phyloP scores from a whole-genome alignment of 192 early-diverging fungal genomes.

The Funneliformis geosporum region DNA sequence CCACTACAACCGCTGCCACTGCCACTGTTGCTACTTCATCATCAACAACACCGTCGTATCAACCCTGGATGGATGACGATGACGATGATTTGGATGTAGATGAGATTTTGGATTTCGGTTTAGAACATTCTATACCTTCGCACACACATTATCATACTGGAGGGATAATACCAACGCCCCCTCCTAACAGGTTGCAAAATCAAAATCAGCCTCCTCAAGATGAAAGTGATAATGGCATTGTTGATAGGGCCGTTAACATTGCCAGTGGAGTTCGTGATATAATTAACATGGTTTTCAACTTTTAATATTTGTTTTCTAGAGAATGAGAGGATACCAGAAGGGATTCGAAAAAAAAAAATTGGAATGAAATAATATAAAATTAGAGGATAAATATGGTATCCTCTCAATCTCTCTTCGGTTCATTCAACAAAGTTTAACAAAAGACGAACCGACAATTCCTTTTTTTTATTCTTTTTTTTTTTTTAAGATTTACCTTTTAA shows the following conservation, averaged over 20 bases:
- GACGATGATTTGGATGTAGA: not conserved
- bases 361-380: no score
- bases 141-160: not conserved
- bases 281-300: constrained; percentile 42
- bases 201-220: not conserved
- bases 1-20: not conserved
- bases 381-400: no score
- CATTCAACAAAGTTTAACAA: no score
- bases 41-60: not conserved
- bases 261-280: constrained; percentile 43
- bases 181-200: not conserved
- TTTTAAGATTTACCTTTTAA: no score
- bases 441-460: no score
- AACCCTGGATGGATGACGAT: not conserved
- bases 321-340: no score
- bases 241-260: constrained; percentile 39
- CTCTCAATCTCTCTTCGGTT: no score
- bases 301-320: not conserved
- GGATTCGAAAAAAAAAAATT: no score
- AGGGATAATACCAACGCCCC: not conserved
- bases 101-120: not conserved
- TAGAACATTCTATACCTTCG: not conserved
- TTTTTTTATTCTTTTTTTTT: no score
- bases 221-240: constrained; percentile 29
- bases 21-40: not conserved